Evolutionary conservation across 129 eudicot species (phyloP).

Genomic region (Lonicera japonica): DNA sequence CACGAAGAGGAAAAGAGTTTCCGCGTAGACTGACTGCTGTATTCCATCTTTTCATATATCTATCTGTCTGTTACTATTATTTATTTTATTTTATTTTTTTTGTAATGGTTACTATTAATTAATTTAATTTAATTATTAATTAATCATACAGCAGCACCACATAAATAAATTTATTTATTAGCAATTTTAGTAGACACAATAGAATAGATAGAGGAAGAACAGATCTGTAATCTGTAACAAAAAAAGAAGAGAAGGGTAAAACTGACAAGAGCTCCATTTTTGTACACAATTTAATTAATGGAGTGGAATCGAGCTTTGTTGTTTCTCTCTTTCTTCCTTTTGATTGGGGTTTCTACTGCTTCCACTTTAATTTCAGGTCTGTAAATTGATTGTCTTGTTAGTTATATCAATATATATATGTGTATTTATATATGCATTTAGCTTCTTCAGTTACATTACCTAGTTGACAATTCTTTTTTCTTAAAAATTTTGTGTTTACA

Average conservation of each 20-base stretch:
- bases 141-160: no score
- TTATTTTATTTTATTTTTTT: not conserved
- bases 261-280: not conserved
- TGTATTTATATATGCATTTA: no score
- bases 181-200: no score
- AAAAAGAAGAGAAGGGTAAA: not conserved
- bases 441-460: not conserved
- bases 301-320: not conserved
- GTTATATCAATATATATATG: not conserved
- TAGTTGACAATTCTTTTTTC: not conserved
- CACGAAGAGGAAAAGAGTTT: not conserved
- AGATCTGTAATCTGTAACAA: no score
- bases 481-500: not conserved
- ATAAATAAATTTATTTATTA: no score
- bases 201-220: no score
- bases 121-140: no score
- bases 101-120: no score
- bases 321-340: constrained; percentile 24
- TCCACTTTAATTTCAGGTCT: constrained; percentile 50
- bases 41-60: not conserved
- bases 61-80: not conserved
- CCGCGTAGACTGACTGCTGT: not conserved
- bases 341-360: constrained; percentile 20
- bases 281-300: constrained; percentile 5
- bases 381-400: not conserved